Percentiles rank a stretch among this genome's conserved stretches.
Conservation (phyloP, 2,329 filamentous ascomycete species). For the Berkeleyomyces rouxiae region DNA sequence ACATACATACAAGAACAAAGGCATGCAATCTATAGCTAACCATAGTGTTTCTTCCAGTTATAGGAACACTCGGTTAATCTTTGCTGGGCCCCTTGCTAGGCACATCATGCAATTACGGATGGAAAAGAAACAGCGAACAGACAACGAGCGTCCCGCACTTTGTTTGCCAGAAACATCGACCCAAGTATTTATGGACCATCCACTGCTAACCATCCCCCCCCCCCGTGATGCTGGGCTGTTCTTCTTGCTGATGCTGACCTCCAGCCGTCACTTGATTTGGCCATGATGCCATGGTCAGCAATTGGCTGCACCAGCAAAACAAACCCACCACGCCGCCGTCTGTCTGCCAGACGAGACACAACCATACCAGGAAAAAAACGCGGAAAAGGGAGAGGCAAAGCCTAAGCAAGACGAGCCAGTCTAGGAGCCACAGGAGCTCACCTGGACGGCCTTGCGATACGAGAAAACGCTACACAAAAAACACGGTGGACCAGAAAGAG, state of each 20-base stretch:
- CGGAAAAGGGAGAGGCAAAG: not conserved
- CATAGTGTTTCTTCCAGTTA: not conserved
- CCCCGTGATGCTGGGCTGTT: not conserved
- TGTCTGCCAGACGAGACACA: not conserved
- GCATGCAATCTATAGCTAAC: not conserved
- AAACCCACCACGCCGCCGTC: not conserved
- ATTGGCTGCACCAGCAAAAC: not conserved
- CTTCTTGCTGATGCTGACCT: not conserved
- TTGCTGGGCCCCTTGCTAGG: not conserved
- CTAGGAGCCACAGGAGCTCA: not conserved
- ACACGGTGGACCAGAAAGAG: not conserved
- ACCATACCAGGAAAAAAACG: not conserved
- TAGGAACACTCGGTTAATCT: not conserved
- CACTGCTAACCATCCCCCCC: too few relatives aligned
- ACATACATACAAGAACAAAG: not conserved
- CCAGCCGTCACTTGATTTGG: not conserved
- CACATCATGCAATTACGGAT: not conserved
- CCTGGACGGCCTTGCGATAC: not conserved
- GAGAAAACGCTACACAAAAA: constrained; percentile 34
- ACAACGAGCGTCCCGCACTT: not conserved
- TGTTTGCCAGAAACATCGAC: not conserved
- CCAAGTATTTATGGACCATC: not conserved
- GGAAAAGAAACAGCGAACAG: not conserved
- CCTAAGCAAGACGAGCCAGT: constrained; percentile 28
- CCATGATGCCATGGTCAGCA: not conserved